These are phyloP conservation scores for Mortierella polycephala DNA, from an alignment of 371 early-diverging fungal species.

Conservation along the genomic window DNA sequence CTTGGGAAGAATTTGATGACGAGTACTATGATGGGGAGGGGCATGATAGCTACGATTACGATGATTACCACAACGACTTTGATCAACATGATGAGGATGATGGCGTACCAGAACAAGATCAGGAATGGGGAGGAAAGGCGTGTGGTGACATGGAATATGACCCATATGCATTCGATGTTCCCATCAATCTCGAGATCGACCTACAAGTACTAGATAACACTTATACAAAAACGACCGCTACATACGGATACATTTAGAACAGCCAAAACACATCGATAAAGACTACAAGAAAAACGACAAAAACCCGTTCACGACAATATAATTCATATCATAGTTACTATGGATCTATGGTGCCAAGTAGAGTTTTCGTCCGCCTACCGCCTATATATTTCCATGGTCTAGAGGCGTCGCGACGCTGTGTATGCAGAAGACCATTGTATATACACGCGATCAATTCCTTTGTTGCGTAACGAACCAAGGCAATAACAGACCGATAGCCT, in stretches of 20 bases:
- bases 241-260: slow-evolving; percentile 11
- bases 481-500: too few species aligned
- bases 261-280: too few species aligned
- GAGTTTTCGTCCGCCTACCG: too few species aligned
- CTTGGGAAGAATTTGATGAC: slow-evolving; percentile 14
- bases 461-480: too few species aligned
- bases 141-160: slow-evolving; percentile 3
- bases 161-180: slow-evolving; percentile 44
- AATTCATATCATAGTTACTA: too few species aligned
- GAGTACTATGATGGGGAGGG: slow-evolving; percentile 9
- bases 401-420: too few species aligned
- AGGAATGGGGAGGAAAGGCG: not conserved
- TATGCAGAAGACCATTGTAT: too few species aligned
- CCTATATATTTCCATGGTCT: too few species aligned
- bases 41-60: slow-evolving; percentile 11
- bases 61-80: not conserved
- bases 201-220: slow-evolving; percentile 18
- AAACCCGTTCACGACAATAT: too few species aligned
- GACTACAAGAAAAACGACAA: too few species aligned
- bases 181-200: slow-evolving; percentile 36
- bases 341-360: too few species aligned
- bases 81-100: not conserved
- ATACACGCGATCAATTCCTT: too few species aligned
- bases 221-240: slow-evolving; percentile 4
- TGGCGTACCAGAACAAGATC: not conserved